Conservation (phyloP, 164 flowering plant species). For the Berberis thunbergii region DNA sequence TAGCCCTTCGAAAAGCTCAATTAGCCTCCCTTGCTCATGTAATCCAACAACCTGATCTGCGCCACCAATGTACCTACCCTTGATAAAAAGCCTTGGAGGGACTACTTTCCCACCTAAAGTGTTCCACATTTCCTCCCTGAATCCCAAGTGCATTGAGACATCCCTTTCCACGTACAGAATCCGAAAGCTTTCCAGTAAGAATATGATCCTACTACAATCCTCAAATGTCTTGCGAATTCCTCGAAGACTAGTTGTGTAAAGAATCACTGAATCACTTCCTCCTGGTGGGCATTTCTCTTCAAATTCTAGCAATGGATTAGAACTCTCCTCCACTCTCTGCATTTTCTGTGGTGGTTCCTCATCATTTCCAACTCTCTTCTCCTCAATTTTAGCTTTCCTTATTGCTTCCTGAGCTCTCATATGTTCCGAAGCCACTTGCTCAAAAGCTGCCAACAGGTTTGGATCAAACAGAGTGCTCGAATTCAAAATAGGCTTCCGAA, state of each 20-base stretch:
- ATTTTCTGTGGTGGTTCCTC: slow-evolving; percentile 25
- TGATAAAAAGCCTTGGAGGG: slow-evolving; percentile 75
- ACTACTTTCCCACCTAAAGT: slow-evolving; percentile 46
- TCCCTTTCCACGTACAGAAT: slow-evolving; percentile 57
- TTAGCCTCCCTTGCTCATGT: slow-evolving; percentile 72
- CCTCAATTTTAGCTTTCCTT: slow-evolving; percentile 20
- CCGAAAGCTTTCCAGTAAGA: slow-evolving; percentile 44
- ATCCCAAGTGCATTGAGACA: slow-evolving; percentile 67
- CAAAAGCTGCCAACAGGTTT: slow-evolving; percentile 27
- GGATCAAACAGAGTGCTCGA: slow-evolving; percentile 39
- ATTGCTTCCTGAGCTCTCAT: slow-evolving; percentile 22
- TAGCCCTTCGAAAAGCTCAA: slow-evolving; percentile 45
- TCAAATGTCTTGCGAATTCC: slow-evolving; percentile 78
- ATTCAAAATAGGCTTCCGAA: slow-evolving; percentile 28
- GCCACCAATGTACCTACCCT: slow-evolving; percentile 74
- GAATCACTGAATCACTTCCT: slow-evolving; percentile 43
- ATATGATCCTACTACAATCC: slow-evolving; percentile 47
- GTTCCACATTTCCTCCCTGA: slow-evolving; percentile 63
- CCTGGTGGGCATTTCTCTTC: slow-evolving; percentile 71
- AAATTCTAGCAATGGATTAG: slow-evolving; percentile 29
- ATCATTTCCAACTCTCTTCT: slow-evolving; percentile 9
- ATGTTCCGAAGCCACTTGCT: slow-evolving; percentile 25
- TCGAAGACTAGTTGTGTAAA: slow-evolving; percentile 71
- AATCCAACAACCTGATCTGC: slow-evolving; percentile 60
- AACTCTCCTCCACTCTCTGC: slow-evolving; percentile 3